These are phyloP conservation scores for Prunus fruticosa DNA, from an alignment of 306 rosid species.

Conservation along the genomic window DNA sequence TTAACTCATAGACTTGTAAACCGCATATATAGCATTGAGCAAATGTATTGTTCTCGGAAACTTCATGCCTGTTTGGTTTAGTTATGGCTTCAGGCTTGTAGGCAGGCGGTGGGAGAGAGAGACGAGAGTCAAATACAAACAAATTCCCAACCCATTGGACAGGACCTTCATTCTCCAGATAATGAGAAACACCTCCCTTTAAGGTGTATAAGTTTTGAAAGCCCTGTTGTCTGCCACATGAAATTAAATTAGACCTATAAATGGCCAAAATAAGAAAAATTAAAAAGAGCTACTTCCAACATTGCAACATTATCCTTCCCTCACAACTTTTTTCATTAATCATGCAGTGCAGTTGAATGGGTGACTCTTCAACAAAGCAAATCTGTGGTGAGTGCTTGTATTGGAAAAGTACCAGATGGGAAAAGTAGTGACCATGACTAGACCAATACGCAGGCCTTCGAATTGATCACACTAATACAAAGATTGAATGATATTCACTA, in stretches of 20 bases:
- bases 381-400: background rate
- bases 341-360: background rate
- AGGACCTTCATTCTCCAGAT: conserved; percentile 73
- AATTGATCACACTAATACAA: background rate
- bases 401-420: background rate
- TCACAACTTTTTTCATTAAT: background rate
- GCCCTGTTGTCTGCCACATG: conserved; percentile 65
- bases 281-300: background rate
- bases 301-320: background rate
- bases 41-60: conserved; percentile 44
- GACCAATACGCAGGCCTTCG: too few relatives aligned
- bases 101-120: conserved; percentile 74
- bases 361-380: background rate
- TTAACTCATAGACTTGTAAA: conserved; percentile 59
- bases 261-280: background rate
- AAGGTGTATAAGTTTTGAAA: conserved; percentile 73
- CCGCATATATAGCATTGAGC: conserved; percentile 71
- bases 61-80: conserved; percentile 30
- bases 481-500: background rate
- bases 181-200: conserved; percentile 84
- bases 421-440: too few relatives aligned
- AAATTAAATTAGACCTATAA: background rate
- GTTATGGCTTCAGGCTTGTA: conserved; percentile 39
- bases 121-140: conserved; percentile 91
- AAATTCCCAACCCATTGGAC: conserved; percentile 82